These are phyloP conservation scores for Saccharomycopsis microspora DNA, from an alignment of 805 yeast genomes.

Conservation along the genomic window DNA sequence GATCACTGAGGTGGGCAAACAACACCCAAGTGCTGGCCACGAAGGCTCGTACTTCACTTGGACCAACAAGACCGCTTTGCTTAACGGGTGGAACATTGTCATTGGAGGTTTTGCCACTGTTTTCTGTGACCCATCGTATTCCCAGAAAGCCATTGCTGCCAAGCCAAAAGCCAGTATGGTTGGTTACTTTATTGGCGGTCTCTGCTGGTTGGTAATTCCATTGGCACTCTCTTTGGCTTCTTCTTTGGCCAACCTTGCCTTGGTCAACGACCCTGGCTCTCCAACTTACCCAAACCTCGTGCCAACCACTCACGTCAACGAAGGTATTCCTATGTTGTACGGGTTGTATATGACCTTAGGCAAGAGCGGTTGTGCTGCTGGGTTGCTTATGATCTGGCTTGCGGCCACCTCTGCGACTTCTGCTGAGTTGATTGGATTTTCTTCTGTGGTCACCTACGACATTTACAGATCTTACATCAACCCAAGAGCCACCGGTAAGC, in stretches of 20 bases:
- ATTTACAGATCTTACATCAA: conserved; percentile 32
- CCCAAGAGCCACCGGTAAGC: conserved; percentile 29
- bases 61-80: conserved; percentile 24
- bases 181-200: conserved; percentile 29
- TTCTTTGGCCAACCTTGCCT: conserved; percentile 28
- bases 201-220: conserved; percentile 30
- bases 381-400: conserved; percentile 29
- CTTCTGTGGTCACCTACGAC: conserved; percentile 33
- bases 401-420: conserved; percentile 30
- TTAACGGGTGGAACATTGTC: conserved; percentile 22
- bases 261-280: conserved; percentile 23
- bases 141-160: conserved; percentile 35
- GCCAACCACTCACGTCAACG: conserved; percentile 25
- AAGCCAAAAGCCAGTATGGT: conserved; percentile 22
- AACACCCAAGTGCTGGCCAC: conserved; percentile 23
- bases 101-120: conserved; percentile 26
- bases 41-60: conserved; percentile 27
- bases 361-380: conserved; percentile 30
- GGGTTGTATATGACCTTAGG: conserved; percentile 30
- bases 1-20: conserved; percentile 24
- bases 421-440: conserved; percentile 30
- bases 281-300: conserved; percentile 21
- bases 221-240: conserved; percentile 26
- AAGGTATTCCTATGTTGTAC: conserved; percentile 31
- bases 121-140: conserved; percentile 28